Conservation (phyloP, 2,329 filamentous ascomycete species). For the Cryphonectria nitschkei region DNA sequence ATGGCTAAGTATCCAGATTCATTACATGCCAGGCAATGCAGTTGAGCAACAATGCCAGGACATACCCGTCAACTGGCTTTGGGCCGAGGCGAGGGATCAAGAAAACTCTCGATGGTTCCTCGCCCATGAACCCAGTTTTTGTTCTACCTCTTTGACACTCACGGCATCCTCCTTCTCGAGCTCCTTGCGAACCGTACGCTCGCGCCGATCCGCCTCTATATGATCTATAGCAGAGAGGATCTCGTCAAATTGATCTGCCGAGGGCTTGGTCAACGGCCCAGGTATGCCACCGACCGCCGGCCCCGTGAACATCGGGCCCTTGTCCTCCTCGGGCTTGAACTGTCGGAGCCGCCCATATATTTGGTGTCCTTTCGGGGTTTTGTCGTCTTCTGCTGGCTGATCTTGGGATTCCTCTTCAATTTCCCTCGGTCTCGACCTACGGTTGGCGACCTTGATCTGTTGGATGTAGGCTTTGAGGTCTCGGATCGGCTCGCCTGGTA, state of each 20-base stretch:
- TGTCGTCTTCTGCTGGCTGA: not conserved
- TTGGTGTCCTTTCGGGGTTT: too few relatives aligned
- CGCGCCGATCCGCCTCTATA: not conserved
- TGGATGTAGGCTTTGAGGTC: not conserved
- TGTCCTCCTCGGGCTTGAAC: not conserved
- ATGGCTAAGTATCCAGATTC: not conserved
- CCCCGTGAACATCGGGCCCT: constrained; percentile 1
- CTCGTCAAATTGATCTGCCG: not conserved
- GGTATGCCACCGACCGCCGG: not conserved
- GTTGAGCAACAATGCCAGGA: not conserved
- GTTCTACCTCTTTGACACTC: not conserved
- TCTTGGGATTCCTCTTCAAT: not conserved
- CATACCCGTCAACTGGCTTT: not conserved
- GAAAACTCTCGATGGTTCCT: not conserved
- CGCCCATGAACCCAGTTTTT: not conserved
- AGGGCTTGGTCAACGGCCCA: not conserved
- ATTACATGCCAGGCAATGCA: not conserved
- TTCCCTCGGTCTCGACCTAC: not conserved
- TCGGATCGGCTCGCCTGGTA: not conserved
- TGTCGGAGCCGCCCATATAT: not conserved
- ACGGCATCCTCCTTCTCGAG: not conserved
- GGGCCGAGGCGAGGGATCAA: not conserved
- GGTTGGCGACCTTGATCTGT: not conserved
- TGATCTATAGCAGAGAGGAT: not conserved
- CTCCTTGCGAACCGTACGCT: not conserved